Evolutionary conservation across 2,329 filamentous ascomycete genomes (phyloP), one percentile per base, ranked within the genome.

Genomic region (Xylaria sp.): DNA sequence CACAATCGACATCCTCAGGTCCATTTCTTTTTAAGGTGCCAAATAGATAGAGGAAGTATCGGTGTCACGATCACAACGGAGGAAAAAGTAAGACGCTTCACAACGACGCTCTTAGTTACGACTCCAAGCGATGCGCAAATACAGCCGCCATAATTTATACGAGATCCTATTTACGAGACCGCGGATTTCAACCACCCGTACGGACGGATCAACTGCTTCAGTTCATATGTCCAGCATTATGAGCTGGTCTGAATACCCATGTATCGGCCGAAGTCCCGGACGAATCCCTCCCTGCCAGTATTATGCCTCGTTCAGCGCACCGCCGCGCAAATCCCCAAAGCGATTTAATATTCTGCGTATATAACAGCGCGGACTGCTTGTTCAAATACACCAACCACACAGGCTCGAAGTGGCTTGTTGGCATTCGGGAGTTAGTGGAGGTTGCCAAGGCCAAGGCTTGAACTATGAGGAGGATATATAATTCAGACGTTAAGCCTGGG

Each of bases 221-320:
- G 25, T 44, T 50, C 37, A 44, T 39, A 13, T 50, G 12, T 25
- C 20, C 9, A 50, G 20, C 20, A 50, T 44, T 20, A 37, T 12
- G 37, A 55, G 46, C 7, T 41, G 1, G 34, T 37, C 54, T 25
- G 23, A 23, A 10, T 9, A 48, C 12, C 23, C 48, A 44, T 34
- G 18, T 46, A 28, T 64, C 69, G 69, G 69, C 69, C 69, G 66
- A 66, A 66, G 8, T 50, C 12, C 37, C 63, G 63, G 69, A 64
- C 63, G 51, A 69, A 37, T 10, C 13, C 12, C 46, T 58, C 50
- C 20, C 23, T 9, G 10, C 34, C 65, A 13, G 9, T 13, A 44
- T 18, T 23, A 60, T 68, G 15, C 37, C 59, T 51, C 52, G 25
- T 52, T 57, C 23, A 52, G 39, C 54, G 50, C 25, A 20, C 56